A percentile compares a stretch with the other conserved stretches of the same genome.
These are phyloP conservation scores for Xerocomus nothofagi DNA, from an alignment of 1,284 basidiomycete genomes.

Conservation along the genomic window DNA sequence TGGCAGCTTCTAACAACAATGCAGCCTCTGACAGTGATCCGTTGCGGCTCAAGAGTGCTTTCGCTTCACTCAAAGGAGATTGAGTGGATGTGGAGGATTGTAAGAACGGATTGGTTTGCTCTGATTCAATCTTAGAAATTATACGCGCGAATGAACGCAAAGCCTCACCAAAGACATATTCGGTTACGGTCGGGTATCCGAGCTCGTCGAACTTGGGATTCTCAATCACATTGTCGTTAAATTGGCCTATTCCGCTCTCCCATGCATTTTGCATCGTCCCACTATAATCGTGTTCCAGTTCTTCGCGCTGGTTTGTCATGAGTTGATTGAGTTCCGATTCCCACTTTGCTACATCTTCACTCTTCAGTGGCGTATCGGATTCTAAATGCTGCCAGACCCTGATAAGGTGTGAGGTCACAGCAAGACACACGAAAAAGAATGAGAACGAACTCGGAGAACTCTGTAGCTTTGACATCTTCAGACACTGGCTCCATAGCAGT, in stretches of 20 bases:
- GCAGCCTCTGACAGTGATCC: constrained; percentile 86
- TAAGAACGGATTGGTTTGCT: constrained; percentile 70
- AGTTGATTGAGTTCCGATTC: constrained; percentile 86
- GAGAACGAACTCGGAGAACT: constrained; percentile 49
- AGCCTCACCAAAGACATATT: constrained; percentile 74
- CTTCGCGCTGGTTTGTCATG: constrained; percentile 66
- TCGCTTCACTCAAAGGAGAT: constrained; percentile 68
- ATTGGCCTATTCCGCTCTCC: constrained; percentile 50
- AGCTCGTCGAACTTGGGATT: constrained; percentile 62
- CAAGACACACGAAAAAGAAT: constrained; percentile 7
- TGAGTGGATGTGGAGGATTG: constrained; percentile 48
- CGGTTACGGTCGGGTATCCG: constrained; percentile 68
- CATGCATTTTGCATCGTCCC: constrained; percentile 62
- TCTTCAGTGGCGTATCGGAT: constrained; percentile 54
- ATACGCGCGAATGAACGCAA: neutral
- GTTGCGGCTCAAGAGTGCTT: constrained; percentile 71
- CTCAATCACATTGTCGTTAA: constrained; percentile 38
- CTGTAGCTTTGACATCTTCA: constrained; percentile 26
- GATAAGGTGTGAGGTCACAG: constrained; percentile 6
- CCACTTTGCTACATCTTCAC: constrained; percentile 79
- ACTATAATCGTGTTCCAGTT: constrained; percentile 61
- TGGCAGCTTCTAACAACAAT: constrained; percentile 84
- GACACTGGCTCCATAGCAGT: constrained; percentile 41
- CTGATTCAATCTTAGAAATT: constrained; percentile 36
- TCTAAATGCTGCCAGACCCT: constrained; percentile 62